Conservation (phyloP, 805 yeast species). For the Saturnispora quitensis region DNA sequence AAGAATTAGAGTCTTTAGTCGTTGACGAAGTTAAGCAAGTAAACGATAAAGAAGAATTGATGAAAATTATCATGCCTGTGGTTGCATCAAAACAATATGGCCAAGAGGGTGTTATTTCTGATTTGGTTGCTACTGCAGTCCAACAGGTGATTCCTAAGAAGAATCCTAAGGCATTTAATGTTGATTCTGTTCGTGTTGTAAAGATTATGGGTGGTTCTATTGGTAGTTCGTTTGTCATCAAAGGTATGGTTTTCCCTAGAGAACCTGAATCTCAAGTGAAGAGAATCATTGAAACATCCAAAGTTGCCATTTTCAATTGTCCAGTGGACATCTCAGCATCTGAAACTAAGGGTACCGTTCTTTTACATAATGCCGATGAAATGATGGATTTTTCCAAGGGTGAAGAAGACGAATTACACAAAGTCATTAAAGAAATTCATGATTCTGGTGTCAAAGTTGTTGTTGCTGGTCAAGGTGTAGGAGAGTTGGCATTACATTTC, state of each 20-base stretch:
- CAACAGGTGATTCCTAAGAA: constrained; percentile 65
- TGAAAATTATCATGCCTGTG: constrained; percentile 75
- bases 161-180: constrained; percentile 63
- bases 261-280: constrained; percentile 93
- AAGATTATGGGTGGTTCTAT: constrained; percentile 92
- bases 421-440: constrained; percentile 68
- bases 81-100: constrained; percentile 93
- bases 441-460: constrained; percentile 84
- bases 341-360: constrained; percentile 97
- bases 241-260: constrained; percentile 97
- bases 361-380: constrained; percentile 91
- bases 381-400: constrained; percentile 95
- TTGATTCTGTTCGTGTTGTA: constrained; percentile 90
- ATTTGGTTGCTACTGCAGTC: constrained; percentile 79
- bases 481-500: constrained; percentile 89
- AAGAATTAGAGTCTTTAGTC: constrained; percentile 56
- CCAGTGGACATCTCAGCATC: constrained; percentile 93
- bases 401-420: constrained; percentile 89
- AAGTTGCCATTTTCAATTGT: constrained; percentile 88
- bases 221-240: constrained; percentile 64
- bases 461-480: constrained; percentile 89
- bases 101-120: constrained; percentile 65
- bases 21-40: constrained; percentile 56
- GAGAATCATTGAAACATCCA: constrained; percentile 50
- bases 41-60: constrained; percentile 43